phyloP scores from a whole-genome alignment of 129 eudicot species.

The sunflower (Helianthus annuus) region HanXRQr2.0-SUNRISE NC_035438.2:9675289-9675788 shows the following conservation, averaged over 20 bases:
- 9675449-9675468: background rate
- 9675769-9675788: too few species aligned
- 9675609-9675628: slow-evolving; percentile 3
- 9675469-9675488: too few species aligned
- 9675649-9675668: background rate
- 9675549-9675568: background rate
- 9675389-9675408: too few species aligned
- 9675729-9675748: background rate
- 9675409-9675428: too few species aligned
- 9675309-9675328: too few species aligned
- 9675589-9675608: background rate
- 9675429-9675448: background rate
- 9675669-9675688: background rate
- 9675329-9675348: background rate
- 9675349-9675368: background rate
- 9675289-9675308: background rate
- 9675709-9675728: too few species aligned
- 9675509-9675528: too few species aligned
- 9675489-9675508: too few species aligned
- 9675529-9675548: background rate
- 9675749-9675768: background rate
- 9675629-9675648: background rate
- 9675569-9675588: background rate
- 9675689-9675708: background rate
- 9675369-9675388: background rate